Conservation (phyloP, 2,329 filamentous ascomycete species). For the Arachnomyces sp. region DNA sequence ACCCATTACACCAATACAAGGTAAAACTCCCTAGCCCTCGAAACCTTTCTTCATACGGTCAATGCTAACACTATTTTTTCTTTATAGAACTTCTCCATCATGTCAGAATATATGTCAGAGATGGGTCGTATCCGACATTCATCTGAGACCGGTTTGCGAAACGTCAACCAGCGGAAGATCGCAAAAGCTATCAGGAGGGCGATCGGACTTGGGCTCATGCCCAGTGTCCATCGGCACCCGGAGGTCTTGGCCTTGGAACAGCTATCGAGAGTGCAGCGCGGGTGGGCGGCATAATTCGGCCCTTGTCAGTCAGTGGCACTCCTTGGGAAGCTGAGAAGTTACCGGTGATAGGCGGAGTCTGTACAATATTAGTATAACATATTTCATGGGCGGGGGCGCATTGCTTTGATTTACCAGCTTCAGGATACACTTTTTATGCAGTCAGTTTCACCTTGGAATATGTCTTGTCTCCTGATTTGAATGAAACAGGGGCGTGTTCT, state of each 20-base stretch:
- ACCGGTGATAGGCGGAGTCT: no score
- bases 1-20: constrained; percentile 80
- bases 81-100: constrained; percentile 76
- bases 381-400: no score
- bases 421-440: no score
- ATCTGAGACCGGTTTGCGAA: constrained; percentile 68
- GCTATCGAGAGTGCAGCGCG: constrained; percentile 20
- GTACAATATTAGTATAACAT: no score
- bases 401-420: no score
- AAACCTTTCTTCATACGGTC: background rate
- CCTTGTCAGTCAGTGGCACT: no score
- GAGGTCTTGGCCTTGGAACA: constrained; percentile 54
- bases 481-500: no score
- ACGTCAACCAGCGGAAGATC: constrained; percentile 85
- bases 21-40: constrained; percentile 40
- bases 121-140: constrained; percentile 77
- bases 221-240: constrained; percentile 81
- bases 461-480: background rate
- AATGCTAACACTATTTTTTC: constrained; percentile 10
- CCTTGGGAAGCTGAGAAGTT: no score
- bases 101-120: constrained; percentile 77
- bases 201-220: constrained; percentile 84
- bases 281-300: constrained; percentile 12
- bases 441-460: background rate
- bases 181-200: constrained; percentile 85